Percentiles rank a stretch among this genome's conserved stretches.
Conservation (phyloP, 2,329 filamentous ascomycete species). For the Diaporthe sp. region DNA sequence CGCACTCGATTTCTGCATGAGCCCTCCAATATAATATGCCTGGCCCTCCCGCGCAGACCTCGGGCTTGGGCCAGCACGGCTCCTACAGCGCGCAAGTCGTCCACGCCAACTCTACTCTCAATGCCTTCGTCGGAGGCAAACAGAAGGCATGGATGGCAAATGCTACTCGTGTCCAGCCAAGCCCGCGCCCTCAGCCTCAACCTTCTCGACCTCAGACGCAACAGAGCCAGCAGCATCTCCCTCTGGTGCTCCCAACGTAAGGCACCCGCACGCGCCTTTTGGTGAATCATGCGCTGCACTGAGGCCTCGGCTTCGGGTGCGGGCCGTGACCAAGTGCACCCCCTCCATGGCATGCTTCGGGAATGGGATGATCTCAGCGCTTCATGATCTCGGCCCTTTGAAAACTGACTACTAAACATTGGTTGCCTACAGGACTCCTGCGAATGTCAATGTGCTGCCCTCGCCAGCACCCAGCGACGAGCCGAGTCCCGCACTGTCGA, state of each 20-base stretch:
- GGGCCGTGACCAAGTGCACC: not conserved
- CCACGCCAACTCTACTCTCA: conserved; percentile 44
- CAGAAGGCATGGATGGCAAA: conserved; percentile 44
- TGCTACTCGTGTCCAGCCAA: conserved; percentile 33
- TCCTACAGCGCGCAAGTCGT: conserved; percentile 38
- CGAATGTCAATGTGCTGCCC: conserved; percentile 56
- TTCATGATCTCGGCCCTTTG: not conserved
- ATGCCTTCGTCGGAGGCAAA: conserved; percentile 42
- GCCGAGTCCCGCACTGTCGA: conserved; percentile 56
- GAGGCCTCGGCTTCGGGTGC: not conserved
- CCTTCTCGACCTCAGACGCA: not conserved
- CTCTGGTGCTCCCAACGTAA: conserved; percentile 14
- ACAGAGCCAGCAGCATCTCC: not conserved
- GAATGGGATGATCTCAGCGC: not conserved
- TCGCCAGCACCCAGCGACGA: conserved; percentile 74
- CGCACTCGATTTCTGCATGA: conserved; percentile 20
- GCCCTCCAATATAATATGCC: conserved; percentile 34
- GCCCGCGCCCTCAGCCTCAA: conserved; percentile 28
- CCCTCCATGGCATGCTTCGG: not conserved
- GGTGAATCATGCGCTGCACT: not conserved
- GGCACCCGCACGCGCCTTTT: not conserved
- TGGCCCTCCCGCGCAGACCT: conserved; percentile 13
- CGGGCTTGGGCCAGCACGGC: conserved; percentile 23
- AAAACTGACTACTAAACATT: conserved; percentile 16
- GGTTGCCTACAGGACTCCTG: conserved; percentile 32